Evolutionary conservation across 257 asterid species (phyloP), one percentile per base, ranked within the genome.

Genomic region (Pogostemon cablin): DNA sequence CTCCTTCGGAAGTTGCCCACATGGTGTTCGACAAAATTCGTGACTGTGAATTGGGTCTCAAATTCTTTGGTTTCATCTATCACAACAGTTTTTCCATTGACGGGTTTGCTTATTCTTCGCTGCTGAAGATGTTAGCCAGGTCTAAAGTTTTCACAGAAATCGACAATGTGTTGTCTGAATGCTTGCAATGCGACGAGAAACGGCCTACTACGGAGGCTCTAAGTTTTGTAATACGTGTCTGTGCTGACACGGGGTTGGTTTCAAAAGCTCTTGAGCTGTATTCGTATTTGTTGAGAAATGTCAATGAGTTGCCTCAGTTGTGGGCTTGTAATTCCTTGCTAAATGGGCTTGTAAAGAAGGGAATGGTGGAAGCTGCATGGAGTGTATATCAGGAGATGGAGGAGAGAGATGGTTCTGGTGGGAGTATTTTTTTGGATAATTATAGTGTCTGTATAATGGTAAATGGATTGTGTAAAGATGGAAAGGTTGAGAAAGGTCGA

Each of bases 1-100:
- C 86, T 53, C 96, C 96, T 9, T 81, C 96, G 0, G 90, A 89
- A 38, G 81, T 93, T 85, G 98, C 99, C 72, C 88, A 82, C 91
- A 72, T 78, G 11, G 93, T 93, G 96, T 87, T 93, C 80, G 99
- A 89, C 80, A 87, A 82, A 89, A 78, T 91, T 84, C 96, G 81
- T 20, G 87, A 93, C 77, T 76, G 82, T 48, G 80, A 72, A 62
- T 77, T 87, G 75, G 99, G 92, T 68, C 84, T 93, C 63, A 89
- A 83, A 62, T 93, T 93, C 90, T 87, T 82, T 43, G 80, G 69
- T 67, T 93, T 96, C 73, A 77, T 86, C 59, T 74, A 88, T 41
- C 74, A 47, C 44, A 86, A 75, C 56, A 75, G 84, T 10, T 71
- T 67, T 55, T 67, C 90, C 47, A 85, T 85, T 53, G 95, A 87